These are phyloP conservation scores for Leccinum uliginosum DNA, from an alignment of 768 basidiomycete genomes.

Conservation along the genomic window DNA sequence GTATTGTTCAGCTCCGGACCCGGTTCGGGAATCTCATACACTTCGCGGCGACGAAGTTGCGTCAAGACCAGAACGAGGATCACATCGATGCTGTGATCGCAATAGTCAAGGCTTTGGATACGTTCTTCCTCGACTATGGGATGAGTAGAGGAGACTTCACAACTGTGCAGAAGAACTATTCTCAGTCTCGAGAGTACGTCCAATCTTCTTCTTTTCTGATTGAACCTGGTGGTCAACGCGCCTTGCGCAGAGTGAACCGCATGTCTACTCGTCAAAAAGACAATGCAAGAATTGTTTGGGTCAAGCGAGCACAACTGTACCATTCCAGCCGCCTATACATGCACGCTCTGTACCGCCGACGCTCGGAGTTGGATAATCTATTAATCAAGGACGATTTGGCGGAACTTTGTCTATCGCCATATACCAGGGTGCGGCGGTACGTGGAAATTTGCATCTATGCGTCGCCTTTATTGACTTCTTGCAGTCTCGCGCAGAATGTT, in stretches of 20 bases:
- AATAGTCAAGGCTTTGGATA: constrained; percentile 70
- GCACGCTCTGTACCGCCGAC: constrained; percentile 69
- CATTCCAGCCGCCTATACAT: constrained; percentile 73
- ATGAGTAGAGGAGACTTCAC: constrained; percentile 56
- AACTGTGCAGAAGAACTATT: constrained; percentile 48
- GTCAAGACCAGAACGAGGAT: constrained; percentile 63
- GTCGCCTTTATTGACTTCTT: constrained; percentile 1
- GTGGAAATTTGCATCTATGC: constrained; percentile 10
- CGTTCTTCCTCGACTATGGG: constrained; percentile 69
- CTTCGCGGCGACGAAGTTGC: constrained; percentile 59
- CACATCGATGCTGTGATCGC: constrained; percentile 82
- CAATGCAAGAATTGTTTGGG: constrained; percentile 67
- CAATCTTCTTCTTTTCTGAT: not conserved
- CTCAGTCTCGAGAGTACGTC: constrained; percentile 29
- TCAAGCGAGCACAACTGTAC: constrained; percentile 77
- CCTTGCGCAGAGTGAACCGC: constrained; percentile 49
- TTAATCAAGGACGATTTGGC: constrained; percentile 59
- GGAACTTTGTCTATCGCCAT: constrained; percentile 74
- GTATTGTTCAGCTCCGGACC: constrained; percentile 49
- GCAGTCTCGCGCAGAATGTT: constrained; percentile 65
- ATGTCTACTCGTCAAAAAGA: constrained; percentile 69
- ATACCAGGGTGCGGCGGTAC: constrained; percentile 73
- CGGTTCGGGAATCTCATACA: constrained; percentile 69
- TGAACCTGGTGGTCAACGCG: not conserved
- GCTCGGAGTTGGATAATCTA: constrained; percentile 69